Evolutionary conservation across 208 protist genomes (phyloP).

Genomic region (Strigomonas culicis): DNA sequence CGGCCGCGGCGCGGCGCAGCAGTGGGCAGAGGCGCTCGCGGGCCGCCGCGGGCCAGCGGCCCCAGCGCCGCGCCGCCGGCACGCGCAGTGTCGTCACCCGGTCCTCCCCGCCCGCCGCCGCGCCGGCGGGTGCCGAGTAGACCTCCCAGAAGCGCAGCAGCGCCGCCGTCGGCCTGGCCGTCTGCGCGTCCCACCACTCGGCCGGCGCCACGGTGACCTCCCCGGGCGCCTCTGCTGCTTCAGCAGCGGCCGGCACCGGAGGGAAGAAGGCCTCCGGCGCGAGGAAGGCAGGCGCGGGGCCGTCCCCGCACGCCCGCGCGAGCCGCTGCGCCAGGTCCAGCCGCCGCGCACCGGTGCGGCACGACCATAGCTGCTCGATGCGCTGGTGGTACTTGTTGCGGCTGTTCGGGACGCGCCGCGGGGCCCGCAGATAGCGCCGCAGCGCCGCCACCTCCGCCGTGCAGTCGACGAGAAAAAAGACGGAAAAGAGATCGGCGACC

Average conservation of each 20-base stretch:
- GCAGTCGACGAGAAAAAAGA: constrained; percentile 23
- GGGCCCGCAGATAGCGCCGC: constrained; percentile 33
- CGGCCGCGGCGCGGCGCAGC: no score
- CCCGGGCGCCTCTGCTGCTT: no score
- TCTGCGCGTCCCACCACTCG: no score
- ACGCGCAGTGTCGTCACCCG: no score
- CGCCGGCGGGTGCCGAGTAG: no score
- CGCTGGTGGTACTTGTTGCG: constrained; percentile 13
- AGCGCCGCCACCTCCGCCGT: constrained; percentile 30
- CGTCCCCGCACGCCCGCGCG: no score
- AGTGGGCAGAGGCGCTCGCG: background rate
- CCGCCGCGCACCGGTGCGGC: constrained; percentile 5
- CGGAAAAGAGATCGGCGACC: constrained; percentile 16
- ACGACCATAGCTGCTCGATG: constrained; percentile 24
- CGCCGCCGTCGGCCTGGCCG: no score
- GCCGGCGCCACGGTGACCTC: no score
- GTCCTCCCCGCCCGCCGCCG: no score
- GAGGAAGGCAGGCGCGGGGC: no score
- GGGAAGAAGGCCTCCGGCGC: background rate
- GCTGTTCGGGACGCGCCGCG: constrained; percentile 21
- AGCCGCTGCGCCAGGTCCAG: background rate
- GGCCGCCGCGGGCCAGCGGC: background rate
- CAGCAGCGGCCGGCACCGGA: background rate
- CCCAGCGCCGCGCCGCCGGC: background rate
- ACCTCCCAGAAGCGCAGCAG: no score